These are phyloP conservation scores for Paracoccidioides lutzii DNA, from an alignment of 2,329 filamentous ascomycete species.

Conservation along the genomic window DNA sequence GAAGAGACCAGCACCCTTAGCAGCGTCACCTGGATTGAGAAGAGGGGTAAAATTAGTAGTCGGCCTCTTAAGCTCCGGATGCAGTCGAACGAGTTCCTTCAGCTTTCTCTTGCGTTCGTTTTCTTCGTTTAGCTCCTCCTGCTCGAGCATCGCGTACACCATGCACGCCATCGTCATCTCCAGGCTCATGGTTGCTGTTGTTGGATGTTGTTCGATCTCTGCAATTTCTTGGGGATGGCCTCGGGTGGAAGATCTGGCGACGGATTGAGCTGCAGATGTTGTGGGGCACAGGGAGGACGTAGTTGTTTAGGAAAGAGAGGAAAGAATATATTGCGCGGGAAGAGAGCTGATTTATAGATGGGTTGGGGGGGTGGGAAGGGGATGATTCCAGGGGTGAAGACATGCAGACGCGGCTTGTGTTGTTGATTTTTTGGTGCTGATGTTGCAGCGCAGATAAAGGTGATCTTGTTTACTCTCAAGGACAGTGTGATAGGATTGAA, in stretches of 20 bases:
- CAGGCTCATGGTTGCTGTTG: not conserved
- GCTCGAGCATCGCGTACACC: constrained; percentile 1
- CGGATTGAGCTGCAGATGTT: not conserved
- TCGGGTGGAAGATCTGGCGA: not conserved
- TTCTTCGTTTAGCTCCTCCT: not conserved
- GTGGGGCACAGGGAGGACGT: not conserved
- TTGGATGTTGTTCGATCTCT: not conserved
- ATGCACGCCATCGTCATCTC: not conserved
- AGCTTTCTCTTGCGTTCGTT: not conserved
- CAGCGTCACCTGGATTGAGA: constrained; percentile 8
- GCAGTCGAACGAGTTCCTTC: no score
- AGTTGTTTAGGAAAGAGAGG: not conserved
- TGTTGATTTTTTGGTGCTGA: not conserved
- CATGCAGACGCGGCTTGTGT: not conserved
- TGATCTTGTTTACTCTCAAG: not conserved
- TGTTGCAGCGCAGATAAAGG: not conserved
- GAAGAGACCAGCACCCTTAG: constrained; percentile 12
- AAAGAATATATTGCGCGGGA: not conserved
- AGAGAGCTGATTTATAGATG: not conserved
- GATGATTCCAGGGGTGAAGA: not conserved
- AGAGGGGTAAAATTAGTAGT: constrained; percentile 5
- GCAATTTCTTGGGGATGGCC: not conserved
- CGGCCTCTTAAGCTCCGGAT: not conserved
- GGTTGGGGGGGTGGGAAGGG: not conserved
- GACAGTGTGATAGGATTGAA: not conserved